Evolutionary conservation across 2,329 filamentous ascomycete species (phyloP), one percentile per base, ranked within the genome.

Genomic region (Venturia carpophila): DNA sequence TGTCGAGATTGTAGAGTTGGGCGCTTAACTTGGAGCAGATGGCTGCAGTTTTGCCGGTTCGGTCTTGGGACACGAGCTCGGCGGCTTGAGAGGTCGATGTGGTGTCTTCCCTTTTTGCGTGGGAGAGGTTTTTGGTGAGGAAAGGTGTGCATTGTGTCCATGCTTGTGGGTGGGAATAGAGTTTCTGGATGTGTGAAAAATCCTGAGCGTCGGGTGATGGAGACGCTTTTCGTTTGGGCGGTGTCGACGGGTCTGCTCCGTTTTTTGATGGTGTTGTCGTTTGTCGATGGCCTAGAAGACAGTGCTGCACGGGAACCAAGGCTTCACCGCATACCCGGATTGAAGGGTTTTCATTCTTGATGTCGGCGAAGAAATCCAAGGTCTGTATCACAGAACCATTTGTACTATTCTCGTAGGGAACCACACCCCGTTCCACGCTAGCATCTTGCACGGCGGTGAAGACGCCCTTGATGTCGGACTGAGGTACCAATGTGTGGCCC

Each of bases 91-190:
- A 92, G 6, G 94, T 99, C 37, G 89, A 94, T 67, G 87, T 89
- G 55, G 91, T 88, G 73, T 97, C 92, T 67, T 93, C 84, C 63
- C 87, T 83, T 77, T 96, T 91, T n/a, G 88, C 81, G 56, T 84
- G 84, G 17, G 55, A 43, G 67, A 96, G 83, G 70, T 90, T 80
- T 37, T 81, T 79, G 10, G 82, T 80, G 34, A 97, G 83, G 76
- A 96, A 96, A 10, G 73, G 76, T 56, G 87, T 86, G 76, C 92
- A 97, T 78, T 99, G 94, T 34, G 92, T 92, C 81, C 94, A 96
- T 37, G 92, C 94, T 77, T 99, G 94, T 11, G 93, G 92, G 76
- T 99, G 94, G 30, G 91, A 94, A 79, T 96, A 96, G 49, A 99
- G 77, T 71, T 88, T 87, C 70, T 82, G 84, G 71, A 97, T 83